Base-by-base conservation (phyloP, 202 grass and related monocot species). In the Cymbopogon flexuosus region DNA sequence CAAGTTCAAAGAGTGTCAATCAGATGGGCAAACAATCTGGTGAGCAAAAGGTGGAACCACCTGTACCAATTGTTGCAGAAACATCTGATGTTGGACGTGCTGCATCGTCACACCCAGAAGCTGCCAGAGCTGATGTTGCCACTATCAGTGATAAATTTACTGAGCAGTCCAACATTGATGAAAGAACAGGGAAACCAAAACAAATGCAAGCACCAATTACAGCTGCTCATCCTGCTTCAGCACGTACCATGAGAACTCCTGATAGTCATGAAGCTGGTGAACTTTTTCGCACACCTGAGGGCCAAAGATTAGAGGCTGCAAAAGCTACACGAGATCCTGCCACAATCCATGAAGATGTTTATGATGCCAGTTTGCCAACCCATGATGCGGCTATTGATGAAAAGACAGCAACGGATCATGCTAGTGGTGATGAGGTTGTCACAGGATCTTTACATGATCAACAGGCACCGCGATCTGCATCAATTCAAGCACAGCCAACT, bases 141-240 rank as follows among this genome's bases (percentile, higher is more conserved):
- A 35, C 15, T 56, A 29, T 18, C 5, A 35, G 56, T 57, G 77
- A 41, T 58, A 79, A 41, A 22, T 40, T 29, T 79, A n/a, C 15
- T 8, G 65, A 79, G 62, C 62, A 39, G 12, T 37, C 60, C 60
- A 65, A 33, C 46, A 49, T 31, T 47, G 43, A 36, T 66, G 62
- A 68, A 39, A 66, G 46, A 23, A 36, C 41, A 27, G 58, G 68
- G 33, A 18, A 40, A 51, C 68, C 68, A 18, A 78, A 73, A 57
- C 68, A 73, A 79, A 80, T 73, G 23, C 83, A 85, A 46, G 23
- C 30, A 80, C 69, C 19, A 60, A 43, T 42, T 61, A 42, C 23
- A 65, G 46, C 65, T 75, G 27, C 37, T 80, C 84, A 11, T 49
- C 69, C 69, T 68, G 41, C 29, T 86, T 80, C 77, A 47, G 39